A percentile compares a stretch with the other conserved stretches of the same genome.
Evolutionary conservation across 106 monocot genomes (phyloP).

Genomic region (Allium sativum): DNA sequence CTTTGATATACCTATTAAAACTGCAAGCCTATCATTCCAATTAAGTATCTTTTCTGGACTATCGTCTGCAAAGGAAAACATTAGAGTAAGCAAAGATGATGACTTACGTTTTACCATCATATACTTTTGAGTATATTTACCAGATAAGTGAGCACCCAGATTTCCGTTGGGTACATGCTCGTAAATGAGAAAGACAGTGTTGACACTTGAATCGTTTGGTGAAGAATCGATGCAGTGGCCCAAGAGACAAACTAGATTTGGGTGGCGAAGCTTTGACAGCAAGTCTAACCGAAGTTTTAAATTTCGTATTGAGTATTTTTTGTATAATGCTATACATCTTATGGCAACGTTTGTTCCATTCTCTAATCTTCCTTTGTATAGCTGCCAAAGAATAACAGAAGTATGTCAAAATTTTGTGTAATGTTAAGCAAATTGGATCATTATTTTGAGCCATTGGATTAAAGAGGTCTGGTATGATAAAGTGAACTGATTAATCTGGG

Average conservation of each 20-base stretch:
- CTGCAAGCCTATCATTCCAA: conserved; percentile 62
- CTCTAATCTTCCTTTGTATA: conserved; percentile 85
- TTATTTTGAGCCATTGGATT: too few relatives aligned
- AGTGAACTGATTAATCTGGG: too few relatives aligned
- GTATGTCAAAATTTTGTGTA: conserved; percentile 4
- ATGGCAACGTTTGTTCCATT: conserved; percentile 77
- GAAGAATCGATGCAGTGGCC: conserved; percentile 80
- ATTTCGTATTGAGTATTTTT: conserved; percentile 72
- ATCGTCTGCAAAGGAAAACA: conserved; percentile 28
- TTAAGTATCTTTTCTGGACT: conserved; percentile 55
- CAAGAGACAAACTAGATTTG: conserved; percentile 85
- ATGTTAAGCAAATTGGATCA: neutral
- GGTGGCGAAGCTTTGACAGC: conserved; percentile 93
- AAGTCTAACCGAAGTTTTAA: conserved; percentile 85
- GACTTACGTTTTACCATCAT: neutral
- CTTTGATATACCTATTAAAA: conserved; percentile 70
- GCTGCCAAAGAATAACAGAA: conserved; percentile 20
- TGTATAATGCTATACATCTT: conserved; percentile 78
- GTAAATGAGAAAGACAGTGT: conserved; percentile 79
- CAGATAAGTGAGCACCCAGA: conserved; percentile 60
- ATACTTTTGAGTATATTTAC: conserved; percentile 18
- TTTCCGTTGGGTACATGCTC: conserved; percentile 72
- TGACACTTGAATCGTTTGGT: conserved; percentile 51
- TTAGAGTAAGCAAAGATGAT: conserved; percentile 2
- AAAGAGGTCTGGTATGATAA: too few relatives aligned